phyloP scores from a whole-genome alignment of 108 stramenopile genomes.

The Nitzschia palea region DNA sequence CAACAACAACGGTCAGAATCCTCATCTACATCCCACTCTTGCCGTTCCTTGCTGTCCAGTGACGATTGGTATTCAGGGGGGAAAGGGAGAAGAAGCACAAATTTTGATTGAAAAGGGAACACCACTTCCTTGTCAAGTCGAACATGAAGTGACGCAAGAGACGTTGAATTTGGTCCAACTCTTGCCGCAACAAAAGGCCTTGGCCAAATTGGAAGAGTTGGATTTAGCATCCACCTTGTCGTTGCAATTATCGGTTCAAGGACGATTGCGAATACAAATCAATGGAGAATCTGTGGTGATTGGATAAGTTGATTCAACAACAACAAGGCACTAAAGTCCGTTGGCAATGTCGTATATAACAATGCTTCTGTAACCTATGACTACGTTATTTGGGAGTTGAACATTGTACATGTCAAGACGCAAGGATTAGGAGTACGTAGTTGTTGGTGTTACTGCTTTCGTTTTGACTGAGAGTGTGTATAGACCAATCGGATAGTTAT shows the following conservation, averaged over 20 bases:
- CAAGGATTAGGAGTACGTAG: too few relatives aligned
- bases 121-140: slow-evolving; percentile 29
- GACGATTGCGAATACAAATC: slow-evolving; percentile 27
- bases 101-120: slow-evolving; percentile 33
- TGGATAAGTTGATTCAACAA: too few relatives aligned
- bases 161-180: slow-evolving; percentile 30
- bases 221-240: slow-evolving; percentile 5
- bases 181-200: slow-evolving; percentile 19
- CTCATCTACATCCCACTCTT: neutral
- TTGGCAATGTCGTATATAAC: too few relatives aligned
- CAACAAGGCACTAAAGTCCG: too few relatives aligned
- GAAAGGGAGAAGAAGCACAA: slow-evolving; percentile 4
- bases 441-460: too few relatives aligned
- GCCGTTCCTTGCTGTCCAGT: slow-evolving; percentile 9
- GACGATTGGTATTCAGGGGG: slow-evolving; percentile 2
- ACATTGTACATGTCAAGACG: too few relatives aligned
- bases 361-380: too few relatives aligned
- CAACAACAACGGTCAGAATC: neutral
- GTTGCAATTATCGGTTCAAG: slow-evolving; percentile 26
- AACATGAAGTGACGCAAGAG: slow-evolving; percentile 4
- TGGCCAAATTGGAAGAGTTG: slow-evolving; percentile 27
- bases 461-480: too few relatives aligned
- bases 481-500: too few relatives aligned
- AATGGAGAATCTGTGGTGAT: slow-evolving; percentile 34
- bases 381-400: too few relatives aligned